Base-by-base conservation (phyloP, 2,329 filamentous ascomycete genomes). In the Fusarium drepaniforme region DNA sequence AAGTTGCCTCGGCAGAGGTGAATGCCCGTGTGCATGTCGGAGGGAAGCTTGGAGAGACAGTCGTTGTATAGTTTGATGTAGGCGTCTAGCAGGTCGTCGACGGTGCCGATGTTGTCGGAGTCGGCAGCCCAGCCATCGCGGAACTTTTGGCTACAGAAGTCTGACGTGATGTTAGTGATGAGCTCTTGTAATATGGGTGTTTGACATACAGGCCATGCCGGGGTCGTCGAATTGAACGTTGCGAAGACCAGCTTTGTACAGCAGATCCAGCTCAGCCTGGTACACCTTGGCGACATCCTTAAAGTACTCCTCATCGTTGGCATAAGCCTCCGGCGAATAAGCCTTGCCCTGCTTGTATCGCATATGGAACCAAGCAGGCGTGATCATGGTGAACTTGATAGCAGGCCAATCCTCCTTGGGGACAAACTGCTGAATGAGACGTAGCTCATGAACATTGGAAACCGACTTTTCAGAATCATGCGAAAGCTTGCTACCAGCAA, bases 61-160 rank as follows among this genome's bases (percentile, higher is more conserved):
- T 93, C 91, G 81, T 95, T 95, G 87, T 95, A 95, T 75, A 94
- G 90, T 71, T 88, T 86, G 81, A 96, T 93, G 83, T 96, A 96
- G 33, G 92, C 90, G 76, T 94, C 92, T 25, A 96, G 89, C 53
- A 94, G 90, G 75, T 92, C 90, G n/a, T 83, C 92, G 8, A 93
- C 89, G 2, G 89, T 89, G 81, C 91, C 90, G 64, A 89, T 89
- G 80, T 95, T 94, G 77, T 91, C 88, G 58, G 88, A 83, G 80
- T 95, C 93, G 16, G 88, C 88, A 64, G 89, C 89, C 90, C 92
- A 94, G 18, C 92, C 93, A 58, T 89, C 84, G 40, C 93, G 88
- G 89, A 94, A 94, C 80, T 91, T 90, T 67, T 93, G 86, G 23
- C 90, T 93, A 84, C 93, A 94, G 83, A 94, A 94, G 82, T 94